A percentile compares a stretch with the other conserved stretches of the same genome.
Conservation (phyloP, 2,329 filamentous ascomycete genomes). For the Fusarium subglutinans region DNA sequence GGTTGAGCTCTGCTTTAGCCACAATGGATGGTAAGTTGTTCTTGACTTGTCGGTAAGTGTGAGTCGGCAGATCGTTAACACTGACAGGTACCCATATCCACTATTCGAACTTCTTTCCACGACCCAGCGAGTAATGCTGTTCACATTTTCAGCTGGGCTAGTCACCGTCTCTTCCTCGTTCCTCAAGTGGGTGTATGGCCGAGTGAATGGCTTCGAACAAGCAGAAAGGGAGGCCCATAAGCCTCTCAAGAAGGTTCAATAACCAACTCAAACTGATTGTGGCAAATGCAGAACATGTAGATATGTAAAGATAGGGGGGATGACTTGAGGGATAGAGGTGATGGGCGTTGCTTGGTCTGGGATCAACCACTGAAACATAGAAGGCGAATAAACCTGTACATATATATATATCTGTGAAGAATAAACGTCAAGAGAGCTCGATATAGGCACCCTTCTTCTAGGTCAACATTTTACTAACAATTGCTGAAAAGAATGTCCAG, state of each 20-base stretch:
- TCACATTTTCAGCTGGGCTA: conserved; percentile 72
- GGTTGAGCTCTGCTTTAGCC: conserved; percentile 76
- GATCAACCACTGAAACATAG: neutral
- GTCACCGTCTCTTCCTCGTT: conserved; percentile 76
- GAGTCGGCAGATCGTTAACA: conserved; percentile 6
- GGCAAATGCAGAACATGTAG: neutral
- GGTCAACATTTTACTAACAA: neutral
- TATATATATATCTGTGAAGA: neutral
- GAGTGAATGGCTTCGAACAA: conserved; percentile 67
- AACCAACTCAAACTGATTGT: neutral
- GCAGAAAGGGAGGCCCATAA: conserved; percentile 44
- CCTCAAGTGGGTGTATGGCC: conserved; percentile 76
- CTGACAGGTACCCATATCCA: conserved; percentile 81
- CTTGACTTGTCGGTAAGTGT: too few relatives aligned
- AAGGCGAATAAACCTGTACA: neutral
- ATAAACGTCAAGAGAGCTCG: neutral
- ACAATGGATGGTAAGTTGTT: conserved; percentile 69
- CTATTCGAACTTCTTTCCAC: conserved; percentile 77
- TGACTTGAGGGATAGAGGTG: neutral
- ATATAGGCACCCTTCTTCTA: too few relatives aligned
- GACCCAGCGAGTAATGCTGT: conserved; percentile 72
- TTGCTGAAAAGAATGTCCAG: neutral
- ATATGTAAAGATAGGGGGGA: neutral
- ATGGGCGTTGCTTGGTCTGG: neutral
- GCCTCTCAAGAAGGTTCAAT: conserved; percentile 47